Evolutionary conservation across 1,139 yeast genomes (phyloP).

Genomic region (Taphrina pruni): DNA sequence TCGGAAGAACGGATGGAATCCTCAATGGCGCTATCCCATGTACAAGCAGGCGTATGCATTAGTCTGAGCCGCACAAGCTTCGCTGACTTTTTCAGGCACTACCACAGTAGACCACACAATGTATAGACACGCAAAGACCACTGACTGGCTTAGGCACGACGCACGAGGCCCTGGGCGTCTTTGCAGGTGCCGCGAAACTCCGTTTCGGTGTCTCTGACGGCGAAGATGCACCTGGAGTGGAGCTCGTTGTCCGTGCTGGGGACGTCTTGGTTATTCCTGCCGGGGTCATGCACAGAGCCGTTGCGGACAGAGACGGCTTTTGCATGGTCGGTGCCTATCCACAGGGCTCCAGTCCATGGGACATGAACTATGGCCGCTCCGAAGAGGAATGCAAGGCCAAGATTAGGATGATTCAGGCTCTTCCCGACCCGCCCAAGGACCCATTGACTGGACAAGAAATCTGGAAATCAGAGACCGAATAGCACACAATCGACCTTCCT

Average conservation of each 20-base stretch:
- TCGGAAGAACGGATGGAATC: constrained; percentile 10
- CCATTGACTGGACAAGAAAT: constrained; percentile 8
- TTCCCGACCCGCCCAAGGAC: constrained; percentile 2
- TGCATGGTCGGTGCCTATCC: constrained; percentile 25
- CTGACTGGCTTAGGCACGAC: constrained; percentile 12
- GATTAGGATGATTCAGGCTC: not conserved
- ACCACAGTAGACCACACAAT: not conserved
- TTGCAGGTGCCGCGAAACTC: constrained; percentile 5
- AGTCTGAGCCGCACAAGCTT: not conserved
- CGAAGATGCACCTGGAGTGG: not conserved
- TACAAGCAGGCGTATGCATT: constrained; percentile 20
- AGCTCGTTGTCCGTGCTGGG: constrained; percentile 9
- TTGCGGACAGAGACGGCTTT: constrained; percentile 1
- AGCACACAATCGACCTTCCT: too few species aligned
- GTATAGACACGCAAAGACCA: not conserved
- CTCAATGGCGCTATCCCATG: constrained; percentile 23
- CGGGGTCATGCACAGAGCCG: constrained; percentile 14
- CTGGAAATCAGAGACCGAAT: not conserved
- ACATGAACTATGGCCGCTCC: constrained; percentile 5
- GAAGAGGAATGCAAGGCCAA: constrained; percentile 9
- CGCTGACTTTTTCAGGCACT: not conserved
- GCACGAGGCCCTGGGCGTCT: constrained; percentile 20
- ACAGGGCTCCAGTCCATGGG: constrained; percentile 1
- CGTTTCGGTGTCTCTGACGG: constrained; percentile 14
- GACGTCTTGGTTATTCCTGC: constrained; percentile 21